These are phyloP conservation scores for Chlamydomonas sphaeroides DNA, from an alignment of 139 green algal genomes.

Conservation along the genomic window DNA sequence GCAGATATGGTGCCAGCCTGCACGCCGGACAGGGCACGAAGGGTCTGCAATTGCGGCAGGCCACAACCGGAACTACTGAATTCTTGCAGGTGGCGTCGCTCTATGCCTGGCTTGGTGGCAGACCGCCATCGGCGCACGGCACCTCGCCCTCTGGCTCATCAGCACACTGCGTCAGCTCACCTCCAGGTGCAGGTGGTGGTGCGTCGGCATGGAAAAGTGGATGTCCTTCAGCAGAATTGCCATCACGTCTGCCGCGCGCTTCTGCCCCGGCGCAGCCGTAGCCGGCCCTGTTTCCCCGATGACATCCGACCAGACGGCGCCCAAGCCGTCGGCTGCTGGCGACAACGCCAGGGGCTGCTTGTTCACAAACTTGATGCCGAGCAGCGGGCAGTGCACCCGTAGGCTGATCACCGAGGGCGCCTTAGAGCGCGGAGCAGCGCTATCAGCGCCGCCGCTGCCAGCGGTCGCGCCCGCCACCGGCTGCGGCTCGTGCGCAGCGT, in stretches of 20 bases:
- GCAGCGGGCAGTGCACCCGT: slow-evolving; percentile 18
- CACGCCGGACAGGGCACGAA: no score
- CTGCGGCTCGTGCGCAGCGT: not conserved
- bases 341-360: not conserved
- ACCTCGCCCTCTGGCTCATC: no score
- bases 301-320: not conserved
- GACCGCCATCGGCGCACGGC: no score
- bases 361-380: slow-evolving; percentile 39
- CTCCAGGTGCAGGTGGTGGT: slow-evolving; percentile 5
- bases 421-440: not conserved
- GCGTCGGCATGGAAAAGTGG: slow-evolving; percentile 12
- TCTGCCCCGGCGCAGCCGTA: not conserved
- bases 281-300: no score
- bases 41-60: no score
- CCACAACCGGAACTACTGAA: no score
- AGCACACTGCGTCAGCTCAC: no score
- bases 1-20: no score
- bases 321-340: not conserved
- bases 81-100: no score
- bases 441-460: not conserved
- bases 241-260: not conserved
- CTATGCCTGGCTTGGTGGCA: no score
- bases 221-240: slow-evolving; percentile 30
- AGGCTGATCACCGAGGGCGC: slow-evolving; percentile 20
- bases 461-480: not conserved